Conservation (phyloP, 805 yeast genomes). For the Clavispora carvajalis region DNA sequence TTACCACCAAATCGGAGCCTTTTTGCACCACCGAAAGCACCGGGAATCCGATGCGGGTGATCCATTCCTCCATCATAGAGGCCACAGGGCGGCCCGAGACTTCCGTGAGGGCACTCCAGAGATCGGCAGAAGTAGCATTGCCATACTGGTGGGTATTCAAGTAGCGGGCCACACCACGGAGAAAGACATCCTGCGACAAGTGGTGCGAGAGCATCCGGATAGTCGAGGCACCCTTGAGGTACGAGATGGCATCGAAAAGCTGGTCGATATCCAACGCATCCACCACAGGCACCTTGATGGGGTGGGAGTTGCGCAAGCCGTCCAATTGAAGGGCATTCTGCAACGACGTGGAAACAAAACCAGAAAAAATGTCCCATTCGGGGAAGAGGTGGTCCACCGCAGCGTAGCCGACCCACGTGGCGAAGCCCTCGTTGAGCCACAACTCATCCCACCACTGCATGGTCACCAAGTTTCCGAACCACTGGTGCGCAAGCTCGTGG, state of each 20-base stretch:
- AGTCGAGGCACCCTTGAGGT: conserved; percentile 74
- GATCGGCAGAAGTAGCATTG: conserved; percentile 69
- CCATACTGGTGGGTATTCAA: conserved; percentile 57
- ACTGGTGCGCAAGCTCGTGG: conserved; percentile 86
- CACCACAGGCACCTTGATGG: conserved; percentile 75
- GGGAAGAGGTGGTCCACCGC: conserved; percentile 69
- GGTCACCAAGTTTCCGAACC: conserved; percentile 87
- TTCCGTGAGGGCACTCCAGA: conserved; percentile 63
- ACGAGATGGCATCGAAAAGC: conserved; percentile 77
- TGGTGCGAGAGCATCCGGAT: conserved; percentile 71
- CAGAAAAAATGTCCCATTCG: conserved; percentile 72
- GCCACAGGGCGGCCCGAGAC: conserved; percentile 59
- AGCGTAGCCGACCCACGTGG: conserved; percentile 76
- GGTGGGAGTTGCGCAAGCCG: conserved; percentile 63
- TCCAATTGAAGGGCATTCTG: conserved; percentile 51
- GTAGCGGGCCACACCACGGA: conserved; percentile 69
- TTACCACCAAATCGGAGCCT: conserved; percentile 33
- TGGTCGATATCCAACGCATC: conserved; percentile 78
- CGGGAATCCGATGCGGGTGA: conserved; percentile 69
- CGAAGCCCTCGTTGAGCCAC: conserved; percentile 89
- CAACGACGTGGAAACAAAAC: conserved; percentile 46
- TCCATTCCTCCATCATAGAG: conserved; percentile 65
- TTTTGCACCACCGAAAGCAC: conserved; percentile 44
- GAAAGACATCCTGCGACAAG: conserved; percentile 63
- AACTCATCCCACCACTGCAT: conserved; percentile 94